Conservation (phyloP, 192 early-diverging fungal species). For the Helicostylum pulchrum region DNA sequence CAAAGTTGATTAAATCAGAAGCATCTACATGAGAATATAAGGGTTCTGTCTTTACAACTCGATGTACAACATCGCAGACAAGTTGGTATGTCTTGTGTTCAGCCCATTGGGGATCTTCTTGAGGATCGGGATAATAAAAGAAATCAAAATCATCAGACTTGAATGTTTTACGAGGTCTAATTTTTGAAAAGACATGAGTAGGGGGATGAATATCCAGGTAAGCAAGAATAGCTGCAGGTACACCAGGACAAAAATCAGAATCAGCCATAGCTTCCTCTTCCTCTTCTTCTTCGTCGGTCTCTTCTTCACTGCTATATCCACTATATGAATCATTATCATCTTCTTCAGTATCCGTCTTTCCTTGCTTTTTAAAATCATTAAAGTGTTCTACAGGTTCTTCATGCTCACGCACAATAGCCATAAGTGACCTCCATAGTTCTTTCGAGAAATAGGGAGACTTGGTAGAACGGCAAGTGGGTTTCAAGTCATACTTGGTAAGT, state of each 20-base stretch:
- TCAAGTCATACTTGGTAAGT: slow-evolving; percentile 23
- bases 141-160: slow-evolving; percentile 24
- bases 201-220: slow-evolving; percentile 29
- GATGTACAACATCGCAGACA: neutral
- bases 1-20: slow-evolving; percentile 16
- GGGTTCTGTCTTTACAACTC: neutral
- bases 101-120: slow-evolving; percentile 13
- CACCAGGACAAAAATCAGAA: slow-evolving; percentile 32
- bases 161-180: neutral
- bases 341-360: neutral
- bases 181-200: slow-evolving; percentile 3
- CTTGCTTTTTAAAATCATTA: neutral
- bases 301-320: neutral
- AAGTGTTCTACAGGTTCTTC: neutral
- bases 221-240: slow-evolving; percentile 36
- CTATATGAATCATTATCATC: neutral
- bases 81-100: slow-evolving; percentile 28
- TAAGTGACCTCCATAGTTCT: slow-evolving; percentile 22
- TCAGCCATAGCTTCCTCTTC: neutral
- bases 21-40: slow-evolving; percentile 19
- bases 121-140: slow-evolving; percentile 30
- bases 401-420: slow-evolving; percentile 15
- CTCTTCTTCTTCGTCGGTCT: slow-evolving; percentile 9
- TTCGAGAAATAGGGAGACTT: slow-evolving; percentile 33
- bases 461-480: slow-evolving; percentile 32